phyloP scores from a whole-genome alignment of 208 protist genomes.

The Trypanosomatidae sp. region DNA sequence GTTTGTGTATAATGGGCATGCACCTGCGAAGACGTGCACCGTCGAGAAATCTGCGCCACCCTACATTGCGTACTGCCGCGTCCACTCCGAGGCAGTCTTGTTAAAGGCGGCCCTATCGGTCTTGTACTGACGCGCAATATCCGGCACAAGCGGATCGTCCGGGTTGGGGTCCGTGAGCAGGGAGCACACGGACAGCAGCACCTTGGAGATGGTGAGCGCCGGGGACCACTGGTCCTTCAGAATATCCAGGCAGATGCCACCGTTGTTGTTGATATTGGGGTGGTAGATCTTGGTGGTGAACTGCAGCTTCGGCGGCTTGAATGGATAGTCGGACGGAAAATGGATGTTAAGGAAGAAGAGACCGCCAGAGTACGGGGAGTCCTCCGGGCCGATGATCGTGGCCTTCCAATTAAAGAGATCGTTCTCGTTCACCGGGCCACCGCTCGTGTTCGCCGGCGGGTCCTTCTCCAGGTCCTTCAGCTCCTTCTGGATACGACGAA shows the following conservation, averaged over 20 bases:
- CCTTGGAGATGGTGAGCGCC: slow-evolving; percentile 98
- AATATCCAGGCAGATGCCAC: slow-evolving; percentile 98
- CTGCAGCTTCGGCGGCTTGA: slow-evolving; percentile 94
- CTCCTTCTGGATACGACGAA: slow-evolving; percentile 96
- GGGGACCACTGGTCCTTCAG: slow-evolving; percentile 97
- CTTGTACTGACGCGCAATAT: slow-evolving; percentile 98
- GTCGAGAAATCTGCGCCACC: too few relatives aligned
- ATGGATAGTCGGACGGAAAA: slow-evolving; percentile 98
- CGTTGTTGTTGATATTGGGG: slow-evolving; percentile 98
- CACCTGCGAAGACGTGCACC: too few relatives aligned
- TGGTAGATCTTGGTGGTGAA: slow-evolving; percentile 96
- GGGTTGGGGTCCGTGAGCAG: slow-evolving; percentile 99
- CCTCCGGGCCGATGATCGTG: slow-evolving; percentile 96
- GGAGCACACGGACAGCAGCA: slow-evolving; percentile 99
- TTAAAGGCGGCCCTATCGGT: slow-evolving; percentile 90
- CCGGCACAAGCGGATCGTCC: slow-evolving; percentile 98
- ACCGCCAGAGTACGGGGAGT: slow-evolving; percentile 97
- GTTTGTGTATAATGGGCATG: too few relatives aligned
- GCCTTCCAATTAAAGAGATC: slow-evolving; percentile 98
- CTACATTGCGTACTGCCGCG: slow-evolving; percentile 67
- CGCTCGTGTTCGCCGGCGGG: slow-evolving; percentile 95
- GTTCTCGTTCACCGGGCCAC: slow-evolving; percentile 93
- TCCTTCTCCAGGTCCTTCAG: slow-evolving; percentile 95
- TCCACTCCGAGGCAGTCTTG: slow-evolving; percentile 95
- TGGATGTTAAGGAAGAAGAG: slow-evolving; percentile 99